A percentile compares a stretch with the other conserved stretches of the same genome.
phyloP scores from a whole-genome alignment of 169 alveolate genomes.

The Theileria luwenshuni region DNA sequence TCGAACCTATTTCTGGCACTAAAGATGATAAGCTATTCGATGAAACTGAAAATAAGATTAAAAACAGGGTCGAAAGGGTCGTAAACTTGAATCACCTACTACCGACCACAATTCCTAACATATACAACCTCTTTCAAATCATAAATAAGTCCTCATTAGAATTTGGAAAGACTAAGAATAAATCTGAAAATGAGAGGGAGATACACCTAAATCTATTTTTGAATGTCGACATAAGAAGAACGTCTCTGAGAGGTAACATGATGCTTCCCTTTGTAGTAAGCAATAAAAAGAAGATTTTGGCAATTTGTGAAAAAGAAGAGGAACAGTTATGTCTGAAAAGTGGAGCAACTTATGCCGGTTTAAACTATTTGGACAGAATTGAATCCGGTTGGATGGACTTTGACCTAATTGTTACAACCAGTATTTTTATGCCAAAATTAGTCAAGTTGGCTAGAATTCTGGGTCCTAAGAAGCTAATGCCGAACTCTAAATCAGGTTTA shows the following conservation, averaged over 20 bases:
- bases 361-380: slow-evolving; percentile 64
- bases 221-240: slow-evolving; percentile 45
- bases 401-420: slow-evolving; percentile 82
- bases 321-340: slow-evolving; percentile 38
- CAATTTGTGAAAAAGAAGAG: slow-evolving; percentile 63
- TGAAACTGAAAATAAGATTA: no score
- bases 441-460: slow-evolving; percentile 86
- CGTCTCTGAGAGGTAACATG: slow-evolving; percentile 51
- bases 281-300: slow-evolving; percentile 51
- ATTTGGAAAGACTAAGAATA: neutral
- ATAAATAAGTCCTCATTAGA: neutral
- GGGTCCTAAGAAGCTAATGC: slow-evolving; percentile 93
- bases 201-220: slow-evolving; percentile 34
- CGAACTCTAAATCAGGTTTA: slow-evolving; percentile 87
- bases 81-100: neutral
- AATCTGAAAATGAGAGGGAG: neutral
- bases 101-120: slow-evolving; percentile 1
- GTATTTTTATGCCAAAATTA: slow-evolving; percentile 81
- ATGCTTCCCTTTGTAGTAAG: slow-evolving; percentile 58
- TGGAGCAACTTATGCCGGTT: slow-evolving; percentile 78
- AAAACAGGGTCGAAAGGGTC: no score
- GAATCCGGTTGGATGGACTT: slow-evolving; percentile 86
- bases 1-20: no score
- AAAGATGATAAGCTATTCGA: no score
- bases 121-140: slow-evolving; percentile 1